Percentiles rank a stretch among this genome's conserved stretches.
phyloP scores from a whole-genome alignment of 139 green algal species.

The Mychonastes homosphaera region DNA sequence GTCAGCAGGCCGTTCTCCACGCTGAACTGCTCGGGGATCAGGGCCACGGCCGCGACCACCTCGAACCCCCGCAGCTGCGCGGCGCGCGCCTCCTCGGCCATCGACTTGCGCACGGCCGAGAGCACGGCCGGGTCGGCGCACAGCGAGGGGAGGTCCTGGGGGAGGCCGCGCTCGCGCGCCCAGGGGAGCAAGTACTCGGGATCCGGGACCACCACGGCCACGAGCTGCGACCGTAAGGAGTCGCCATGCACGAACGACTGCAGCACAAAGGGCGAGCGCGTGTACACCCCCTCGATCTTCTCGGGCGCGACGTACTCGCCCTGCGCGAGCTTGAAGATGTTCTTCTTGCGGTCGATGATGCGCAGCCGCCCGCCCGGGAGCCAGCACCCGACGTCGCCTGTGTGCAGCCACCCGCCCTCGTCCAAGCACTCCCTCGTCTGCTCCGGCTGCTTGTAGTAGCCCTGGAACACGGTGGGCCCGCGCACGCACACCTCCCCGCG shows the following conservation, averaged over 20 bases:
- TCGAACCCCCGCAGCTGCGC: conserved; percentile 81
- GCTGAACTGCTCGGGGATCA: conserved; percentile 71
- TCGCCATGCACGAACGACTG: conserved; percentile 81
- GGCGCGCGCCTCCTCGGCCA: conserved; percentile 65
- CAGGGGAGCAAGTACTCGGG: conserved; percentile 79
- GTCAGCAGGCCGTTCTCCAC: conserved; percentile 82
- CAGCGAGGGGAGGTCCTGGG: conserved; percentile 37
- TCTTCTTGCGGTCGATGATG: conserved; percentile 96
- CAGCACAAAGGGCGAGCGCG: conserved; percentile 25
- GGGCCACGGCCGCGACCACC: conserved; percentile 52
- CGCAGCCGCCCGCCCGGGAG: conserved; percentile 73
- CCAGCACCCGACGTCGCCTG: conserved; percentile 69
- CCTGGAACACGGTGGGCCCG: conserved; percentile 79
- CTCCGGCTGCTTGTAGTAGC: conserved; percentile 59
- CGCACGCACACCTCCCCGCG: conserved; percentile 84
- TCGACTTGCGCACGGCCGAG: conserved; percentile 53
- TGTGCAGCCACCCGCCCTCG: conserved; percentile 90
- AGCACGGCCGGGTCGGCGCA: conserved; percentile 47
- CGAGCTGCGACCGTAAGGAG: conserved; percentile 64
- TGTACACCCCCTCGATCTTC: conserved; percentile 94
- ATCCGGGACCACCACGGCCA: conserved; percentile 87
- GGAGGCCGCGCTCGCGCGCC: conserved; percentile 54
- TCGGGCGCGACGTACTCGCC: conserved; percentile 97
- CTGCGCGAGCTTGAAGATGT: conserved; percentile 92
- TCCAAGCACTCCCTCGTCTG: conserved; percentile 78